Evolutionary conservation across 2,329 filamentous ascomycete genomes (phyloP), one percentile per base, ranked within the genome.

Genomic region (Aspergillus viridinutans): DNA sequence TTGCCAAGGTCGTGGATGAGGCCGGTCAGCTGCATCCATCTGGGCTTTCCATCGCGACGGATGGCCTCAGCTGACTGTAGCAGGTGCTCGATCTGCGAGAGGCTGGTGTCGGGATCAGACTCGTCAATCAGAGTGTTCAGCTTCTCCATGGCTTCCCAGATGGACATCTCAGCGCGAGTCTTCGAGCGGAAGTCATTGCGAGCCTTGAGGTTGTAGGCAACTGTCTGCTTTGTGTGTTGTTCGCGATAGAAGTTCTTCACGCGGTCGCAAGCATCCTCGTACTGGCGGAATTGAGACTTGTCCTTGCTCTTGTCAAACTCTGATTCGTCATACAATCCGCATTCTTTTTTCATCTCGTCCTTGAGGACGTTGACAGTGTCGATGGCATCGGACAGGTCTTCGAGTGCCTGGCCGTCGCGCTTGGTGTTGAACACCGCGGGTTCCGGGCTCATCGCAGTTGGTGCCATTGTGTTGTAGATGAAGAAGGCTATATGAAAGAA

Each of bases 81-180:
- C 29, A 96, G 82, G 75, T 96, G 92, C 76, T 95, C 89, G 71
- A 96, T 95, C 78, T 96, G 92, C 28, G 86, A 88, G 61, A 96
- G 86, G 50, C 84, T 85, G 49, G 92, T 96, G 77, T 96, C 91
- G 1, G 92, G 92, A 78, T 96, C 92, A 21, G 88, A 92, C 76
- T 95, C 90, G 76, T 96, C 92, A 73, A 96, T 89, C 53, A 96
- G 83, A 0, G 89, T 91, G 82, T 96, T 90, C 69, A 96, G 87
- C 76, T 91, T 92, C 83, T 95, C 90, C 77, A 96, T 94, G 21
- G 92, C 92, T 73, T 95, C 81, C 92, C 91, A 96, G 72, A 96
- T 82, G 60, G 87, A 88, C 89, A 96, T 90, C 73, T 89, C 82
- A 17, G 88, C 85, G 54, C 89, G 85, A 1, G 83, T 83, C 59